Conservation (phyloP, 2,329 filamentous ascomycete species). For the Pseudogymnoascus sp. region DNA sequence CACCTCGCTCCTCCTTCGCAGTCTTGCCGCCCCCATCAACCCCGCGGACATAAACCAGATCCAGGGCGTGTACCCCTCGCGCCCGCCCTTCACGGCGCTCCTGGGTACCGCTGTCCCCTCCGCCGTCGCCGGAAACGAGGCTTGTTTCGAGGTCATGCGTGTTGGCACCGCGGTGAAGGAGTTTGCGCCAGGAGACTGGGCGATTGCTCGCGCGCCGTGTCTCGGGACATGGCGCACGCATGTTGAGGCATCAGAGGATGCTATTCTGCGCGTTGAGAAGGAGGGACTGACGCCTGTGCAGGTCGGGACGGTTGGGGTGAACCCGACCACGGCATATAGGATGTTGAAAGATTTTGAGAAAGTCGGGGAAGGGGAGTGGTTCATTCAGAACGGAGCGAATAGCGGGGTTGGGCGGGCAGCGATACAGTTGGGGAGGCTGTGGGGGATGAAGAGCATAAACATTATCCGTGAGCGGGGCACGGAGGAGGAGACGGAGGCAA, state of each 20-base stretch:
- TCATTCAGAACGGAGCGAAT: slow-evolving; percentile 95
- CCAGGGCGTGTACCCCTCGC: slow-evolving; percentile 88
- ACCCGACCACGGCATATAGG: slow-evolving; percentile 88
- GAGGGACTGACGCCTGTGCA: slow-evolving; percentile 65
- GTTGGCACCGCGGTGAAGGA: slow-evolving; percentile 44
- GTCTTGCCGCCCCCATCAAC: slow-evolving; percentile 88
- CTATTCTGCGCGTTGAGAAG: slow-evolving; percentile 63
- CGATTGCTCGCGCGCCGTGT: slow-evolving; percentile 72
- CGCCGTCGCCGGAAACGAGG: slow-evolving; percentile 82
- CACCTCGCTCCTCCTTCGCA: slow-evolving; percentile 65
- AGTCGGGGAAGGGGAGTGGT: slow-evolving; percentile 73
- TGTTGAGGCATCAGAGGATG: slow-evolving; percentile 53
- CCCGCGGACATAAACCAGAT: slow-evolving; percentile 97
- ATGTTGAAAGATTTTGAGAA: slow-evolving; percentile 76
- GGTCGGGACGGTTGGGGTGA: slow-evolving; percentile 81
- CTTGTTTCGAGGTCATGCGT: slow-evolving; percentile 79
- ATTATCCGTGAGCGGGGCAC: slow-evolving; percentile 67
- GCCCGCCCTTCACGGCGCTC: slow-evolving; percentile 65
- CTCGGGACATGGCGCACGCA: slow-evolving; percentile 96
- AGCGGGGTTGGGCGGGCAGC: slow-evolving; percentile 84
- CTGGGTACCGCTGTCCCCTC: slow-evolving; percentile 71
- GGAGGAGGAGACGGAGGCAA: slow-evolving; percentile 52
- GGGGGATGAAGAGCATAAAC: slow-evolving; percentile 88
- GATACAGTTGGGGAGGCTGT: slow-evolving; percentile 76
- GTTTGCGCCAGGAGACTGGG: slow-evolving; percentile 78